A percentile compares a stretch with the other conserved stretches of the same genome.
Evolutionary conservation across 2,329 filamentous ascomycete genomes (phyloP).

Genomic region (Neonectria ditissima): DNA sequence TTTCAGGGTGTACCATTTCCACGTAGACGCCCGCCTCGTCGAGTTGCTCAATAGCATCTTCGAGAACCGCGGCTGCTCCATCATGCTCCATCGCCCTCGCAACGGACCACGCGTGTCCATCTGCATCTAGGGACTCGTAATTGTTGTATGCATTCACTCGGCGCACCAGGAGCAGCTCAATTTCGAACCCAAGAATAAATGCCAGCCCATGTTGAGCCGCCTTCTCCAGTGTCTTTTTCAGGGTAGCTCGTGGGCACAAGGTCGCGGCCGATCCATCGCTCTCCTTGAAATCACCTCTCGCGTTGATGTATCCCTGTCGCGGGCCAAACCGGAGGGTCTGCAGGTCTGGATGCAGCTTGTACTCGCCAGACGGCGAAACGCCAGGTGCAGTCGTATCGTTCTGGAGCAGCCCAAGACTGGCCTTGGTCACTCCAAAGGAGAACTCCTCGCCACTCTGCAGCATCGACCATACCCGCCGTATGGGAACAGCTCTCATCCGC

Average conservation of each 20-base stretch:
- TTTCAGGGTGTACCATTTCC: slow-evolving; percentile 81
- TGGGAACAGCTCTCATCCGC: slow-evolving; percentile 75
- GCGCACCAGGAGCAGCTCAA: slow-evolving; percentile 80
- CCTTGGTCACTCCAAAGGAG: slow-evolving; percentile 72
- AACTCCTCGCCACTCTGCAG: slow-evolving; percentile 58
- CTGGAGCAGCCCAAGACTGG: slow-evolving; percentile 74
- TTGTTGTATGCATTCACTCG: slow-evolving; percentile 49
- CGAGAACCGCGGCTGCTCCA: slow-evolving; percentile 67
- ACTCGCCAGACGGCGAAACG: slow-evolving; percentile 71
- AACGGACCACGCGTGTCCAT: slow-evolving; percentile 78
- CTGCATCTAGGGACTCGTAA: slow-evolving; percentile 62
- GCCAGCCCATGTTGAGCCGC: slow-evolving; percentile 65
- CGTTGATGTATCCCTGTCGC: slow-evolving; percentile 70
- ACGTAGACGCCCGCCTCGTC: slow-evolving; percentile 72
- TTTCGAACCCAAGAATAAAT: slow-evolving; percentile 81
- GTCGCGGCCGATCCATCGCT: slow-evolving; percentile 61
- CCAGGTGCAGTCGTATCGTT: slow-evolving; percentile 69
- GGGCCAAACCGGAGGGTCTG: slow-evolving; percentile 70
- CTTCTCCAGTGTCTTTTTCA: slow-evolving; percentile 65
- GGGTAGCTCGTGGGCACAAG: slow-evolving; percentile 74
- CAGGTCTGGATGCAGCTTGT: slow-evolving; percentile 75
- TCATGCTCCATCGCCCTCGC: slow-evolving; percentile 72
- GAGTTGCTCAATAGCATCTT: slow-evolving; percentile 73
- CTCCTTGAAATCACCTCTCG: slow-evolving; percentile 75
- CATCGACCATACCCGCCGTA: slow-evolving; percentile 64